These are phyloP conservation scores for Phytophthora litchii DNA, from an alignment of 352 stramenopile species.

Conservation along the genomic window DNA sequence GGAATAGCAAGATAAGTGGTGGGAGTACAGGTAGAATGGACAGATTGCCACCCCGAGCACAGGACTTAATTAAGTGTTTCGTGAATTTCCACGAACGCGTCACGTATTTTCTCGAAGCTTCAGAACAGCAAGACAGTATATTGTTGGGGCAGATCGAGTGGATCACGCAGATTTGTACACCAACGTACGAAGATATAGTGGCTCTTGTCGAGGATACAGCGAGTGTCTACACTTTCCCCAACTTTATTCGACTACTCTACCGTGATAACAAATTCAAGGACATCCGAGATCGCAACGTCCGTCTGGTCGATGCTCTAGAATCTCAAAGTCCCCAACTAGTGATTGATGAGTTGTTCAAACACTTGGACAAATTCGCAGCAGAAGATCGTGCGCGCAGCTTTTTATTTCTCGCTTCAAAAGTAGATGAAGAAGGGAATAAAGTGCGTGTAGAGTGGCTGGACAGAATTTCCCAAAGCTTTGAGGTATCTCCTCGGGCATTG, in stretches of 20 bases:
- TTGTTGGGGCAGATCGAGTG: background rate
- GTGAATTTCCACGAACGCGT: no score
- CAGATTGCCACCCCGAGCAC: no score
- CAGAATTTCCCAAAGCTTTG: constrained; percentile 18
- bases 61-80: no score
- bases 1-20: constrained; percentile 2
- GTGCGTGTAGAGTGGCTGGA: constrained; percentile 8
- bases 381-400: constrained; percentile 36
- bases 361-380: constrained; percentile 18
- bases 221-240: constrained; percentile 9
- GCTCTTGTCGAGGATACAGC: constrained; percentile 3
- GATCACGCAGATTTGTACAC: constrained; percentile 16
- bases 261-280: constrained; percentile 24
- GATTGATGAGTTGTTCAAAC: constrained; percentile 20
- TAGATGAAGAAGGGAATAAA: constrained; percentile 4
- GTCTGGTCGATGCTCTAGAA: constrained; percentile 19
- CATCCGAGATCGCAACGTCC: constrained; percentile 17
- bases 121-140: background rate
- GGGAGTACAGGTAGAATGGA: no score
- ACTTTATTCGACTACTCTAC: constrained; percentile 26
- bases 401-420: constrained; percentile 22
- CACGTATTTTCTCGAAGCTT: no score
- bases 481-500: constrained; percentile 10
- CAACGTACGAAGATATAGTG: constrained; percentile 20
- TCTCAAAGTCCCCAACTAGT: background rate